These are phyloP conservation scores for Plantago elongata DNA, from an alignment of 257 asterid genomes.

Conservation along the genomic window DNA sequence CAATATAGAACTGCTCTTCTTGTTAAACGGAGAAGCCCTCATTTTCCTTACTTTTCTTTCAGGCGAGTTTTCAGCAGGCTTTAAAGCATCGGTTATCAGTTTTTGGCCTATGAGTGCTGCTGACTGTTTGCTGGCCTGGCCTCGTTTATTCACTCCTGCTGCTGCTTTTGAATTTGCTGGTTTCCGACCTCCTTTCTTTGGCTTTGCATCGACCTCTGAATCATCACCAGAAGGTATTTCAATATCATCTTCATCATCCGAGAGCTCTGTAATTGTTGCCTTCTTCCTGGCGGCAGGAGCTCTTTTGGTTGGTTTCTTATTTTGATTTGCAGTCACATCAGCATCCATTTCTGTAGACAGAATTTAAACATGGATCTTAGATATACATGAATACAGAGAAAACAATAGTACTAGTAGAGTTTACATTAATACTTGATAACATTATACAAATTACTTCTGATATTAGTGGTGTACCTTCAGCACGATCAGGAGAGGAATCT, in stretches of 20 bases:
- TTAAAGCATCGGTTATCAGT: constrained; percentile 64
- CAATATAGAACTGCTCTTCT: constrained; percentile 73
- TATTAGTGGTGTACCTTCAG: constrained; percentile 41
- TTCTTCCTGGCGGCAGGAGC: constrained; percentile 55
- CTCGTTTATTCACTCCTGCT: constrained; percentile 55
- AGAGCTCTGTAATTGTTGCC: constrained; percentile 33
- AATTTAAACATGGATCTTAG: neutral
- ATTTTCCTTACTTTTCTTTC: constrained; percentile 76
- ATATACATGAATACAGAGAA: neutral
- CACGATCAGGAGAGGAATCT: constrained; percentile 74
- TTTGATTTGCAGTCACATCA: constrained; percentile 29
- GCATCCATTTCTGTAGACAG: constrained; percentile 42
- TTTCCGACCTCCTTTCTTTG: constrained; percentile 53
- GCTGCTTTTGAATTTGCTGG: constrained; percentile 50
- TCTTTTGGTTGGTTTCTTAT: constrained; percentile 41
- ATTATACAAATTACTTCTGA: neutral
- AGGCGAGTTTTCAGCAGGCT: constrained; percentile 59
- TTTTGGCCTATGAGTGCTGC: constrained; percentile 43
- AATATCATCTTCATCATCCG: constrained; percentile 35
- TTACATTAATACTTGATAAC: neutral
- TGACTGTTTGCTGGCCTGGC: constrained; percentile 39
- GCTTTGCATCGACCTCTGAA: constrained; percentile 32
- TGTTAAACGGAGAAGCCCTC: constrained; percentile 90
- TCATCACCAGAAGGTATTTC: constrained; percentile 43
- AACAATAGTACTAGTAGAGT: neutral